Evolutionary conservation across 2,329 filamentous ascomycete species (phyloP).

Genomic region (Fusarium coffeatum): DNA sequence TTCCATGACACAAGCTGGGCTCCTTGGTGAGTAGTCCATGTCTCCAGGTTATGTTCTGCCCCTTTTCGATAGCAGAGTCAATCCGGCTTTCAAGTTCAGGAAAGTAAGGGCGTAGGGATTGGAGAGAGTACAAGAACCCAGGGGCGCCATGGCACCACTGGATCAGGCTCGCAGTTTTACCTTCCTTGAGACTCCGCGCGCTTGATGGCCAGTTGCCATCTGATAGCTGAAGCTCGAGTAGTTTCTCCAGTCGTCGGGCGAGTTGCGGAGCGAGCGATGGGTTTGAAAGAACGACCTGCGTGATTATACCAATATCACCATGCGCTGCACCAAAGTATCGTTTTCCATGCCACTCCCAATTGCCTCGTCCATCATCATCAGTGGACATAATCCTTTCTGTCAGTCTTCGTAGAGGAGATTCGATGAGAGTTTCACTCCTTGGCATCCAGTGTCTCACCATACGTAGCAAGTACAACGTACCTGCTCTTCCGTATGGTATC

Average conservation of each 20-base stretch:
- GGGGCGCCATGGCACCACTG: conserved; percentile 77
- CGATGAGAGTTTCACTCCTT: conserved; percentile 59
- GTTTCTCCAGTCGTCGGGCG: conserved; percentile 61
- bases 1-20: conserved; percentile 74
- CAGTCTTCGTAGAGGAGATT: conserved; percentile 66
- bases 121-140: conserved; percentile 69
- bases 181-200: conserved; percentile 56
- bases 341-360: conserved; percentile 73
- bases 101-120: conserved; percentile 67
- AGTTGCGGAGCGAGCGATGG: conserved; percentile 66
- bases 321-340: conserved; percentile 74
- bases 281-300: conserved; percentile 72
- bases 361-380: conserved; percentile 53
- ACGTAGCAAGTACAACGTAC: conserved; percentile 74
- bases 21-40: conserved; percentile 71
- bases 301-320: conserved; percentile 76
- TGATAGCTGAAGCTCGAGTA: conserved; percentile 69
- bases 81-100: conserved; percentile 65
- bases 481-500: conserved; percentile 74
- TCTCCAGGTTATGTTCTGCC: conserved; percentile 65
- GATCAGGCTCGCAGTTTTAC: conserved; percentile 60
- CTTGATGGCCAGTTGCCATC: conserved; percentile 73
- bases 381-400: conserved; percentile 69
- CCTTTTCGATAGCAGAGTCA: conserved; percentile 62
- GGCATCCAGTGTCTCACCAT: conserved; percentile 69